Evolutionary conservation across 2,329 filamentous ascomycete genomes (phyloP).

Genomic region (Curvularia hawaiiensis): DNA sequence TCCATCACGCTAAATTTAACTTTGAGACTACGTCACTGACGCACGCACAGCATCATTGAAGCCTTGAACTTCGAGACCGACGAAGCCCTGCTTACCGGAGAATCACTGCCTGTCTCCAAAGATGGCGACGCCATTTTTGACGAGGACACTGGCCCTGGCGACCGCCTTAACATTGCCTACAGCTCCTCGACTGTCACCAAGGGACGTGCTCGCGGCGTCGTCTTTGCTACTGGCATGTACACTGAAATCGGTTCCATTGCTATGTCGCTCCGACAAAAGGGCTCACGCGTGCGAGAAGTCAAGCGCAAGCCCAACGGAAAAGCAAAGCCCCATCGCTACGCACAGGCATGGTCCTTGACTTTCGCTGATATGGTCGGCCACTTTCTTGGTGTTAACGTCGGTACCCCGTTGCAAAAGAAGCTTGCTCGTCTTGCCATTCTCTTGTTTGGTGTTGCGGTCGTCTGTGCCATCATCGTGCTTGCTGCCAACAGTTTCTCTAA

Average conservation of each 20-base stretch:
- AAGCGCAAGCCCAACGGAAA: constrained; percentile 48
- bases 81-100: constrained; percentile 72
- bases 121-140: constrained; percentile 61
- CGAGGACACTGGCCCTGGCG: constrained; percentile 65
- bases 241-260: constrained; percentile 79
- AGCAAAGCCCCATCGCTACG: constrained; percentile 45
- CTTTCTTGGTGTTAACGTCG: constrained; percentile 50
- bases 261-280: constrained; percentile 25
- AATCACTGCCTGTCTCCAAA: constrained; percentile 71
- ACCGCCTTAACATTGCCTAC: constrained; percentile 68
- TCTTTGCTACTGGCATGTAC: constrained; percentile 70
- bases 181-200: constrained; percentile 73
- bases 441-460: constrained; percentile 45
- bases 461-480: constrained; percentile 49
- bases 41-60: constrained; percentile 52
- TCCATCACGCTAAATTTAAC: background rate
- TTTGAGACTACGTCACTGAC: background rate
- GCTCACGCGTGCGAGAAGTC: constrained; percentile 27
- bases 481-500: constrained; percentile 43
- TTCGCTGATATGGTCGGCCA: constrained; percentile 46
- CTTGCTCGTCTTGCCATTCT: constrained; percentile 42
- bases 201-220: constrained; percentile 70
- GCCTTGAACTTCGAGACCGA: constrained; percentile 79
- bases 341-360: constrained; percentile 61
- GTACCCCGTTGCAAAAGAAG: constrained; percentile 47